These are phyloP conservation scores for Sugiyamaella qingdaonensis DNA, from an alignment of 805 yeast genomes.

Conservation along the genomic window DNA sequence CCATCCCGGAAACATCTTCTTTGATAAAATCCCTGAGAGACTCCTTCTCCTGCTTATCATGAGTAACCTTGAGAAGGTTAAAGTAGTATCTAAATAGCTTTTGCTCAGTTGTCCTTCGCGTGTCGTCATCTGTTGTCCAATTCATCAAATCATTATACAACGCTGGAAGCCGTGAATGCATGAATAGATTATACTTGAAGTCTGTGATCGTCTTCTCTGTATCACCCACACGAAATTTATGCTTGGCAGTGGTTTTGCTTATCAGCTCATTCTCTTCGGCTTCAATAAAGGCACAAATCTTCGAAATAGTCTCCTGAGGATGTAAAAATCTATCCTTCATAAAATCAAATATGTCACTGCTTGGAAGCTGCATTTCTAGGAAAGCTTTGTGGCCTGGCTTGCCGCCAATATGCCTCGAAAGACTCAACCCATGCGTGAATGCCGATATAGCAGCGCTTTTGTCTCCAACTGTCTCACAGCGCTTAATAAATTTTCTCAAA, in stretches of 20 bases:
- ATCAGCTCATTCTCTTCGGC: slow-evolving; percentile 25
- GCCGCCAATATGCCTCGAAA: slow-evolving; percentile 17
- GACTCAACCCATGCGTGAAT: slow-evolving; percentile 19
- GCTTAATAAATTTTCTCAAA: slow-evolving; percentile 17
- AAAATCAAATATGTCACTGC: slow-evolving; percentile 24
- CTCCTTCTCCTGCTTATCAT: slow-evolving; percentile 39
- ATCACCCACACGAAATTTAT: slow-evolving; percentile 23
- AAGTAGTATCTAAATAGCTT: slow-evolving; percentile 54
- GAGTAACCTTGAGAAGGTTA: slow-evolving; percentile 50
- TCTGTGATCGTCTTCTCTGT: slow-evolving; percentile 27
- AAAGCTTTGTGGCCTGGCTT: slow-evolving; percentile 19
- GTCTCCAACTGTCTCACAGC: slow-evolving; percentile 23
- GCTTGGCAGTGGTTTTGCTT: slow-evolving; percentile 20
- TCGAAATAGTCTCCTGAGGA: slow-evolving; percentile 24
- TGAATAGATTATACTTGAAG: slow-evolving; percentile 45
- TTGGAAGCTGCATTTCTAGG: slow-evolving; percentile 29
- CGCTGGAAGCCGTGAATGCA: slow-evolving; percentile 47
- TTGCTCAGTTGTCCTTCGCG: slow-evolving; percentile 57
- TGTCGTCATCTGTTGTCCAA: slow-evolving; percentile 54
- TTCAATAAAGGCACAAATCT: slow-evolving; percentile 24
- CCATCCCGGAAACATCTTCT: slow-evolving; percentile 65
- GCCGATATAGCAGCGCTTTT: slow-evolving; percentile 21
- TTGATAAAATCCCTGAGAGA: slow-evolving; percentile 41
- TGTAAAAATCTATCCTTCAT: slow-evolving; percentile 29
- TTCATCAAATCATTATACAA: slow-evolving; percentile 57